Percentiles rank a stretch among this genome's conserved stretches.
Conservation (phyloP, 139 green algal species). For the Tetraselmis chui region DNA sequence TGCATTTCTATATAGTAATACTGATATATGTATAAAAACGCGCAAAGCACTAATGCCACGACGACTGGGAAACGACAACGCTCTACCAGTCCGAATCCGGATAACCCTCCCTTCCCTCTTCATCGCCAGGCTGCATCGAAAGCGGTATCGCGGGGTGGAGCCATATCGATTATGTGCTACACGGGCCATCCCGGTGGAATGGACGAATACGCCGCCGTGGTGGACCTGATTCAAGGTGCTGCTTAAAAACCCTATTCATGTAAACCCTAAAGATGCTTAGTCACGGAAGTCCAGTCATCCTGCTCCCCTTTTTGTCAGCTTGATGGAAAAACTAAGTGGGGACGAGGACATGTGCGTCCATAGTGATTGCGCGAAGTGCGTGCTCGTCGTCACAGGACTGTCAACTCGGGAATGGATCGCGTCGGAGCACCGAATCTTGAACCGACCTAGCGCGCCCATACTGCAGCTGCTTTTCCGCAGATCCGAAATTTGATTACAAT, state of each 20-base stretch:
- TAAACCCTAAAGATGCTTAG: background rate
- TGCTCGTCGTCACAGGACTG: background rate
- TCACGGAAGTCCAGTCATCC: too few species aligned
- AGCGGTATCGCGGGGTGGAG: constrained; percentile 30
- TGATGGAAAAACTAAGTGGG: too few species aligned
- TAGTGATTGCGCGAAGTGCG: background rate
- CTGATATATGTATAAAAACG: background rate
- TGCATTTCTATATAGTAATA: background rate
- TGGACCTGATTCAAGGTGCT: background rate
- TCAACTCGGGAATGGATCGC: background rate
- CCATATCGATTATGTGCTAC: constrained; percentile 50
- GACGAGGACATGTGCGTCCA: too few species aligned
- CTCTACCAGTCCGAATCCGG: too few species aligned
- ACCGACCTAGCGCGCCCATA: background rate
- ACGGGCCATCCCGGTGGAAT: constrained; percentile 32
- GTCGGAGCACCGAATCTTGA: background rate
- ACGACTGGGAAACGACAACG: too few species aligned
- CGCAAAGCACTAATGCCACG: too few species aligned
- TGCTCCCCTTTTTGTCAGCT: too few species aligned
- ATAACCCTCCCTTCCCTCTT: background rate
- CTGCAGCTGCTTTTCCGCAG: background rate
- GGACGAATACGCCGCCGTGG: background rate
- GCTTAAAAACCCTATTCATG: background rate
- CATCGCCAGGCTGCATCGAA: background rate
- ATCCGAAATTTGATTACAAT: too few species aligned